Evolutionary conservation across 1,139 yeast genomes (phyloP).

Genomic region (Taphrina communis): DNA sequence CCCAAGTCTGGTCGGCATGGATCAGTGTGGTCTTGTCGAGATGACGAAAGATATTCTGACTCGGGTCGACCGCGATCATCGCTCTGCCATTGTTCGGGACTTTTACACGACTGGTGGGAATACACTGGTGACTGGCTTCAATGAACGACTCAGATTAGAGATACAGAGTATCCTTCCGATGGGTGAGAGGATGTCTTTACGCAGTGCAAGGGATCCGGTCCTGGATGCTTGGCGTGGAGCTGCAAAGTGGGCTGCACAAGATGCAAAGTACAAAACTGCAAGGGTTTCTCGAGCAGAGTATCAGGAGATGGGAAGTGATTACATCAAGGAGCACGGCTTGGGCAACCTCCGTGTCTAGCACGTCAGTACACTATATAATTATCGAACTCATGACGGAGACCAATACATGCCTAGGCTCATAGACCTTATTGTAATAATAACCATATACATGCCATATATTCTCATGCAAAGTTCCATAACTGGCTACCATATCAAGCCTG

Average conservation of each 20-base stretch:
- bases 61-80: slow-evolving; percentile 61
- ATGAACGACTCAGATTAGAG: slow-evolving; percentile 68
- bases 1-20: slow-evolving; percentile 94
- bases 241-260: slow-evolving; percentile 72
- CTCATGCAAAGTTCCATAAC: too few relatives aligned
- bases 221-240: slow-evolving; percentile 94
- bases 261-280: slow-evolving; percentile 56
- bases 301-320: slow-evolving; percentile 87
- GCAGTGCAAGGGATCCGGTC: slow-evolving; percentile 69
- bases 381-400: too few relatives aligned
- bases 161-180: slow-evolving; percentile 73
- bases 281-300: slow-evolving; percentile 74
- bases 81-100: slow-evolving; percentile 44
- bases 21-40: slow-evolving; percentile 90
- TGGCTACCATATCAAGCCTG: too few relatives aligned
- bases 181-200: slow-evolving; percentile 66
- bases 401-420: too few relatives aligned
- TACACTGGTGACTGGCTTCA: slow-evolving; percentile 68
- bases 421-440: too few relatives aligned
- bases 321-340: slow-evolving; percentile 81
- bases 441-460: too few relatives aligned
- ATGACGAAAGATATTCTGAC: slow-evolving; percentile 69
- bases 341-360: slow-evolving; percentile 58
- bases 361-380: too few relatives aligned
- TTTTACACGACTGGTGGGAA: slow-evolving; percentile 88